phyloP scores from a whole-genome alignment of 306 rosid genomes.

The Pueraria montana region DNA sequence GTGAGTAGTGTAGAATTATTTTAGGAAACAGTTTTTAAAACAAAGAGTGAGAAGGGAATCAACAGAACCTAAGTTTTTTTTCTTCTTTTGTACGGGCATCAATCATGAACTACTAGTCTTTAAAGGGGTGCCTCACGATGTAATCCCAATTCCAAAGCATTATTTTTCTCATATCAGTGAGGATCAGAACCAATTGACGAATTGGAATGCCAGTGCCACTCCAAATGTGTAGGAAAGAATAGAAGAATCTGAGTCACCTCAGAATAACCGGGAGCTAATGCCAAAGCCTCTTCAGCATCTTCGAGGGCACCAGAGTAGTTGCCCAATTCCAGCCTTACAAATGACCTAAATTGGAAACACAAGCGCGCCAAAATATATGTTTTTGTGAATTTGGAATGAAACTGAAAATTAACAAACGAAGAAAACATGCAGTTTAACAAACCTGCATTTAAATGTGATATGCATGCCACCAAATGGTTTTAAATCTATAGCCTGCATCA shows the following conservation, averaged over 20 bases:
- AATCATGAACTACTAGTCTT: conserved; percentile 3
- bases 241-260: conserved; percentile 65
- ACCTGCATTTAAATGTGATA: conserved; percentile 77
- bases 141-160: conserved; percentile 19
- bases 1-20: background rate
- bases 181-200: conserved; percentile 1
- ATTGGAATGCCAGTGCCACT: conserved; percentile 33
- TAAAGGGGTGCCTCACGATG: conserved; percentile 28
- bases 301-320: conserved; percentile 77
- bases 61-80: background rate
- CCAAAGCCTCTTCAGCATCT: conserved; percentile 77
- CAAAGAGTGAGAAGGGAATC: background rate
- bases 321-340: conserved; percentile 71
- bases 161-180: background rate
- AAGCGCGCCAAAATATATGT: conserved; percentile 6
- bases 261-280: conserved; percentile 64
- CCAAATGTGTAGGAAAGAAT: background rate
- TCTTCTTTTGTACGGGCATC: background rate
- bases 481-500: conserved; percentile 82
- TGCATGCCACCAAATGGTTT: conserved; percentile 83
- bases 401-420: no score
- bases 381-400: no score
- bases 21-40: background rate
- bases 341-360: conserved; percentile 64
- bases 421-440: background rate